These are phyloP conservation scores for Dictyostelium firmibasis DNA, from an alignment of 78 protist genomes.

Conservation along the genomic window DNA sequence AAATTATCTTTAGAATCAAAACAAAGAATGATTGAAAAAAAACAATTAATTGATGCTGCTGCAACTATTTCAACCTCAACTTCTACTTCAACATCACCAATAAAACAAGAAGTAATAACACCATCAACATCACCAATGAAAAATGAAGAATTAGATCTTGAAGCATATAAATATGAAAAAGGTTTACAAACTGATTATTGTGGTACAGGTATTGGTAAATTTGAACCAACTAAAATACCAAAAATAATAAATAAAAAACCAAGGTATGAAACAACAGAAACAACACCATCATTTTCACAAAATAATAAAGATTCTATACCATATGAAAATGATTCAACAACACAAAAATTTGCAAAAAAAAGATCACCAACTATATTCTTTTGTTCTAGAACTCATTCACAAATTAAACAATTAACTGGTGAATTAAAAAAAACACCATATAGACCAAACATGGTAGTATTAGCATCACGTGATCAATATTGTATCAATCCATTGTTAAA, in stretches of 20 bases:
- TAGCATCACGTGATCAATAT: slow-evolving; percentile 93
- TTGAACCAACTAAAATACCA: neutral
- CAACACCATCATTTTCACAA: neutral
- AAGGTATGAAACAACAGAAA: neutral
- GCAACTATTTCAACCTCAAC: neutral
- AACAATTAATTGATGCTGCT: neutral
- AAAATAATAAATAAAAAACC: neutral
- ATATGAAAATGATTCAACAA: neutral
- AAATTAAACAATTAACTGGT: slow-evolving; percentile 93
- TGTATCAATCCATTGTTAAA: slow-evolving; percentile 91
- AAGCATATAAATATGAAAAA: neutral
- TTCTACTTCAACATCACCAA: neutral
- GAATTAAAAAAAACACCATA: slow-evolving; percentile 92
- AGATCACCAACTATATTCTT: slow-evolving; percentile 86
- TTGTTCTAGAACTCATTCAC: slow-evolving; percentile 97
- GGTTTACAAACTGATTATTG: slow-evolving; percentile 42
- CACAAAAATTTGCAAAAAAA: neutral
- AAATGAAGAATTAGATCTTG: neutral
- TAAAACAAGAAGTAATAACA: neutral
- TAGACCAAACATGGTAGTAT: slow-evolving; percentile 73
- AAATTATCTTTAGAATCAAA: neutral
- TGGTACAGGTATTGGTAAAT: neutral
- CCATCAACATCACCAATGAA: neutral
- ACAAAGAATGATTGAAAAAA: neutral
- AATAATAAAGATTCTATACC: neutral